These are phyloP conservation scores for Trametes sanguinea DNA, from an alignment of 768 basidiomycete species.

Conservation along the genomic window DNA sequence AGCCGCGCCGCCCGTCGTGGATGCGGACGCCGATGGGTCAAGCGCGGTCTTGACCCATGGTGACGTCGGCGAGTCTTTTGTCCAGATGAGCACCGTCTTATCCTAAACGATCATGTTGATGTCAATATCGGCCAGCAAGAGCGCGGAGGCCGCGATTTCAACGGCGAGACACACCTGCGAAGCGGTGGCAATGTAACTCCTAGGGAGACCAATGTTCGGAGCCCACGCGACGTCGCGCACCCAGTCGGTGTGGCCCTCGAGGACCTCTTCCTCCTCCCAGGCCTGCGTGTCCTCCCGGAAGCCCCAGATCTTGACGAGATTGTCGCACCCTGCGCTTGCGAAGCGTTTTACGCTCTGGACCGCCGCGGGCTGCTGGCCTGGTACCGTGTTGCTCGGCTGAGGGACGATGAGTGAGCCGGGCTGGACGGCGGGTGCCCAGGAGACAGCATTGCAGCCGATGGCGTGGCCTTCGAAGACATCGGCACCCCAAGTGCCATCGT, in stretches of 20 bases:
- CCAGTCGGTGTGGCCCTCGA: constrained; percentile 96
- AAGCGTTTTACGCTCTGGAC: constrained; percentile 77
- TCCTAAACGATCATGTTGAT: constrained; percentile 44
- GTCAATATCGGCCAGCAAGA: neutral
- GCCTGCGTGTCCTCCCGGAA: constrained; percentile 85
- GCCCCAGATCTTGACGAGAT: constrained; percentile 92
- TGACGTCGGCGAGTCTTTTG: constrained; percentile 72
- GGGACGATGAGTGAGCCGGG: constrained; percentile 84
- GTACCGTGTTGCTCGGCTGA: constrained; percentile 50
- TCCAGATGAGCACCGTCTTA: constrained; percentile 90
- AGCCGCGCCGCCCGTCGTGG: constrained; percentile 44
- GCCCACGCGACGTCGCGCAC: constrained; percentile 99
- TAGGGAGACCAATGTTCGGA: constrained; percentile 92
- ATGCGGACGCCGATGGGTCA: constrained; percentile 60
- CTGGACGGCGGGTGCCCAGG: constrained; percentile 92
- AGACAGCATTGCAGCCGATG: constrained; percentile 95
- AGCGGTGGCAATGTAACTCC: constrained; percentile 94
- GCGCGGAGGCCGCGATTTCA: too few relatives aligned
- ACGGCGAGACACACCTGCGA: constrained; percentile 62
- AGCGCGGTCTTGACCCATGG: constrained; percentile 82
- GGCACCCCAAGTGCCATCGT: constrained; percentile 95
- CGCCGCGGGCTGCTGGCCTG: constrained; percentile 44
- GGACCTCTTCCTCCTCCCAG: constrained; percentile 87
- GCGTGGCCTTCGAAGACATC: constrained; percentile 95
- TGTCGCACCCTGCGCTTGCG: constrained; percentile 95